Conservation (phyloP, 192 early-diverging fungal species). For the Neocallimastix lanati region DNA sequence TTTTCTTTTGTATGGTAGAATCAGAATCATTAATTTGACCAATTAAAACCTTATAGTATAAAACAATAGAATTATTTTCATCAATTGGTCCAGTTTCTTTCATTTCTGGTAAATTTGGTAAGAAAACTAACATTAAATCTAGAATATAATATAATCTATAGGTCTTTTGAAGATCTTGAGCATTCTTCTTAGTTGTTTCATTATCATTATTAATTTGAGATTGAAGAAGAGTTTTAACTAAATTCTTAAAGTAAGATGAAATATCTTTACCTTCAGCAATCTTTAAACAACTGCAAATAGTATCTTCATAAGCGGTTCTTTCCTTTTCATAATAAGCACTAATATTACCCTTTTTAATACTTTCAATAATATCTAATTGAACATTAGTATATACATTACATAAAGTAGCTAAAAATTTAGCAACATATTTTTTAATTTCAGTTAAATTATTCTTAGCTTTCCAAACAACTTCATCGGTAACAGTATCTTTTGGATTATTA, state of each 20-base stretch:
- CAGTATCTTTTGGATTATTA: neutral
- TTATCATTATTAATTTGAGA: constrained; percentile 8
- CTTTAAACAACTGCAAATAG: constrained; percentile 17
- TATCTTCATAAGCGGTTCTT: constrained; percentile 15
- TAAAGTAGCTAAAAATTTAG: constrained; percentile 19
- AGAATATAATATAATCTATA: constrained; percentile 1
- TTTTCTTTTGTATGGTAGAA: constrained; percentile 77
- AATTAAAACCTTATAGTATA: constrained; percentile 21
- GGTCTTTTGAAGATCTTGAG: constrained; percentile 9
- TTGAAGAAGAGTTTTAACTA: constrained; percentile 23
- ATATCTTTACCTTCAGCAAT: constrained; percentile 23
- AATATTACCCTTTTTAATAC: constrained; percentile 11
- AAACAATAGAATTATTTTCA: constrained; percentile 11
- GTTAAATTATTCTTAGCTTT: constrained; percentile 6
- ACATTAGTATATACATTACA: constrained; percentile 29
- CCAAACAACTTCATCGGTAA: constrained; percentile 2
- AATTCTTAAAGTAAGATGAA: constrained; percentile 22
- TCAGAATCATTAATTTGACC: constrained; percentile 47
- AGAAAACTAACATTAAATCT: neutral
- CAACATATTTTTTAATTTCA: constrained; percentile 10
- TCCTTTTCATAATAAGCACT: constrained; percentile 17
- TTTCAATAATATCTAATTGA: constrained; percentile 8
- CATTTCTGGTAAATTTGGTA: neutral
- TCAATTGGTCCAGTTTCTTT: neutral
- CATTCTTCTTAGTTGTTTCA: neutral